Evolutionary conservation across 371 early-diverging fungal species (phyloP).

Genomic region (Lichtheimia ornata): DNA sequence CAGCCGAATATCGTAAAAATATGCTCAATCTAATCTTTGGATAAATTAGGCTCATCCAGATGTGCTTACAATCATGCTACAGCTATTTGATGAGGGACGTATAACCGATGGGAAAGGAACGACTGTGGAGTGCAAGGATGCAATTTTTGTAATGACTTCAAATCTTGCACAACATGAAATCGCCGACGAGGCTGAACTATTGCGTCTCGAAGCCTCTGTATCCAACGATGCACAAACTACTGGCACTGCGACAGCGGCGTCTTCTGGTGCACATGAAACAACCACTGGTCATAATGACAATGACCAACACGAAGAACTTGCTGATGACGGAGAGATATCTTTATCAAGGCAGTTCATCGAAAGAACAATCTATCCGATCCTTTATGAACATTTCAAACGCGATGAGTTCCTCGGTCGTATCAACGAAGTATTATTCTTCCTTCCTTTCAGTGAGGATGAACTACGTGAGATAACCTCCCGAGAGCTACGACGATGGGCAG

Average conservation of each 20-base stretch:
- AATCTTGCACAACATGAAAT: conserved; percentile 74
- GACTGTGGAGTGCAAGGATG: conserved; percentile 64
- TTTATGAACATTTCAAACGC: conserved; percentile 56
- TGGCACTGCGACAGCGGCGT: conserved; percentile 25
- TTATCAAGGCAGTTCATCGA: conserved; percentile 56
- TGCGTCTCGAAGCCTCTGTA: conserved; percentile 54
- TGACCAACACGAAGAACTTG: conserved; percentile 20
- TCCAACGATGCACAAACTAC: conserved; percentile 44
- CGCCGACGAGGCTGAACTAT: conserved; percentile 55
- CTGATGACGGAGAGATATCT: conserved; percentile 37
- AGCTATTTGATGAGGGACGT: conserved; percentile 75
- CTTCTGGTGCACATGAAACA: conserved; percentile 18
- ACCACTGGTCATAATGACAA: conserved; percentile 24
- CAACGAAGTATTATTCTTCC: conserved; percentile 60
- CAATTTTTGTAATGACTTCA: conserved; percentile 74
- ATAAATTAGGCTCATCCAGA: conserved; percentile 59
- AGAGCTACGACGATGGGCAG: conserved; percentile 56
- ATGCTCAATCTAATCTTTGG: neutral
- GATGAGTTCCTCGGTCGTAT: conserved; percentile 69
- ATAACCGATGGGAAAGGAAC: conserved; percentile 72
- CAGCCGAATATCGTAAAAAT: neutral
- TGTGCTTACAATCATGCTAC: conserved; percentile 65
- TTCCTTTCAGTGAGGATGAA: conserved; percentile 59
- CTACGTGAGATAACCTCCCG: conserved; percentile 48
- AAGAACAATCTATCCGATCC: conserved; percentile 57